Conservation (phyloP, 164 flowering plant species). For the Dillenia turbinata region DNA sequence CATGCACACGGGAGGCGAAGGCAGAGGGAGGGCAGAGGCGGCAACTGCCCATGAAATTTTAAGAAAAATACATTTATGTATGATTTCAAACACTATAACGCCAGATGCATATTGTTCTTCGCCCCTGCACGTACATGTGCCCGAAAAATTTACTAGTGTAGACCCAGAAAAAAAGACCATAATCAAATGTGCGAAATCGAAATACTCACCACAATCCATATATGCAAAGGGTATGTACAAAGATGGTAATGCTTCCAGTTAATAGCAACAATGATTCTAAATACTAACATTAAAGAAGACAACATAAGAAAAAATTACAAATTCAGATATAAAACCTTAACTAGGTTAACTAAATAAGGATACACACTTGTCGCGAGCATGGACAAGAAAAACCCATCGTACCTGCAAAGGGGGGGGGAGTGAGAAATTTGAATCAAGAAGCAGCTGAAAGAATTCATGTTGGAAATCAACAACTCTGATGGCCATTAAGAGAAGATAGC, state of each 20-base stretch:
- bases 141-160: too few relatives aligned
- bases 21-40: too few relatives aligned
- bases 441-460: too few relatives aligned
- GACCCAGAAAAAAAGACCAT: too few relatives aligned
- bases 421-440: background rate
- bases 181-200: too few relatives aligned
- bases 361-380: slow-evolving; percentile 98
- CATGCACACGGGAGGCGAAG: too few relatives aligned
- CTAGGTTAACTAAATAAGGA: slow-evolving; percentile 31
- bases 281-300: slow-evolving; percentile 30
- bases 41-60: too few relatives aligned
- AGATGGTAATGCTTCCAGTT: slow-evolving; percentile 81
- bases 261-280: slow-evolving; percentile 75
- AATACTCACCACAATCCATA: slow-evolving; percentile 89
- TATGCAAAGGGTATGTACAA: slow-evolving; percentile 84
- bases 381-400: slow-evolving; percentile 96
- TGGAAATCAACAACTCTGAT: background rate
- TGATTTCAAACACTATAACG: too few relatives aligned
- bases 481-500: slow-evolving; percentile 1
- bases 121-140: too few relatives aligned
- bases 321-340: too few relatives aligned
- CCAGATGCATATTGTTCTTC: too few relatives aligned
- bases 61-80: too few relatives aligned
- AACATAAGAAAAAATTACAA: background rate
- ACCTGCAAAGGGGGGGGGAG: slow-evolving; percentile 50